Conservation (phyloP, 106 monocot species). For the Dioscorea dumetorum region DNA sequence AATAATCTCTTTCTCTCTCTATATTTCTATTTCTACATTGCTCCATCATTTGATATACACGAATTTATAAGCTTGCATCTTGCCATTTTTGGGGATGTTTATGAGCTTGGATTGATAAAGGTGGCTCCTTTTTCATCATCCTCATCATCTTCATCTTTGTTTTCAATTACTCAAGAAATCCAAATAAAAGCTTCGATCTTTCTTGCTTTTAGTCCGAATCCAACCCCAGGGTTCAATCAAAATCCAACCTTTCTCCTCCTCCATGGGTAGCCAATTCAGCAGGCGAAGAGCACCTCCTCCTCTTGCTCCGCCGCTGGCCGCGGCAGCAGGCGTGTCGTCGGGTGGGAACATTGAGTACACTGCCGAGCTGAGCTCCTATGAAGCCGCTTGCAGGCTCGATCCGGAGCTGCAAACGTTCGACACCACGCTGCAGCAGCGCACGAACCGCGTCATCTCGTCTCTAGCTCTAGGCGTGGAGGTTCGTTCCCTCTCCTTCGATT, state of each 20-base stretch:
- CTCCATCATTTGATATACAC: background rate
- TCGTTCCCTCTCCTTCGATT: conserved; percentile 65
- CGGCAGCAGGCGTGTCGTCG: background rate
- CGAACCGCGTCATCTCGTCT: conserved; percentile 67
- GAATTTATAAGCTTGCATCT: background rate
- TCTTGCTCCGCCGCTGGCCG: background rate
- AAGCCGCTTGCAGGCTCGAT: conserved; percentile 59
- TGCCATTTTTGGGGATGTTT: background rate
- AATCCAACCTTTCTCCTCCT: background rate
- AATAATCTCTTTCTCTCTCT: background rate
- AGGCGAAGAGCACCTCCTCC: conserved; percentile 14
- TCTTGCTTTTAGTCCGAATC: background rate
- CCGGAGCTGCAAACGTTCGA: conserved; percentile 76
- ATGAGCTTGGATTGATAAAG: background rate
- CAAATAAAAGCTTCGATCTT: background rate
- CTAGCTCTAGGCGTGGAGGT: conserved; percentile 63
- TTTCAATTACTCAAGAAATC: background rate
- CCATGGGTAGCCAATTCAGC: conserved; percentile 46
- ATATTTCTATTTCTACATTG: conserved; percentile 10
- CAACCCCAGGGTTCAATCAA: background rate
- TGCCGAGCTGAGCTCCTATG: conserved; percentile 65
- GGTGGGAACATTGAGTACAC: conserved; percentile 3
- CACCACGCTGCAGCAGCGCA: conserved; percentile 65
- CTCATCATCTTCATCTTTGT: background rate
- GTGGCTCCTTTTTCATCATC: background rate